Evolutionary conservation across 345 rosid genomes (phyloP).

Genomic region (Citrus trifoliata): DNA sequence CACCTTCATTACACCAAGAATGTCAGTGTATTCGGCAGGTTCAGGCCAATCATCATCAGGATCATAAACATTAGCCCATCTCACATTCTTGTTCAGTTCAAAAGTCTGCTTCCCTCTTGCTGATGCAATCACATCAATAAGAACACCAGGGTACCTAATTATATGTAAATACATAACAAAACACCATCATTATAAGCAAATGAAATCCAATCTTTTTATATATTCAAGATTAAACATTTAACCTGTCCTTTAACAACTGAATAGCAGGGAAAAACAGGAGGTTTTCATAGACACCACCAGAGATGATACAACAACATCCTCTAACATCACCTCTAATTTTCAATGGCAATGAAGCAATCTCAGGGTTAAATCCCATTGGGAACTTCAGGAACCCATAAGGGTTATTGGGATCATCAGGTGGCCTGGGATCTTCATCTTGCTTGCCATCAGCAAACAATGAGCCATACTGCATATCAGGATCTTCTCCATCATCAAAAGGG

Average conservation of each 20-base stretch:
- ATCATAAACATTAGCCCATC: conserved; percentile 91
- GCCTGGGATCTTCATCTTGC: conserved; percentile 88
- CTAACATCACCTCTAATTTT: conserved; percentile 93
- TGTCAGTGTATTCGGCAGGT: conserved; percentile 78
- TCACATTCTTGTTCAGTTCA: conserved; percentile 88
- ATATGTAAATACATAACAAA: background rate
- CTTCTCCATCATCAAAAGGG: conserved; percentile 75
- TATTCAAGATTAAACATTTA: background rate
- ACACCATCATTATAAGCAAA: background rate
- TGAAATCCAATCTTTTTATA: background rate
- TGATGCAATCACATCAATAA: conserved; percentile 66
- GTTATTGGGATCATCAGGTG: conserved; percentile 70
- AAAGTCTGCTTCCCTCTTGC: conserved; percentile 89
- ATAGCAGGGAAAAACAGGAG: conserved; percentile 79
- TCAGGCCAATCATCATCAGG: conserved; percentile 84
- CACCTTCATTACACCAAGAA: conserved; percentile 84
- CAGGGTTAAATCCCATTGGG: conserved; percentile 72
- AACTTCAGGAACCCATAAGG: conserved; percentile 93
- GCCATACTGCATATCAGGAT: conserved; percentile 71
- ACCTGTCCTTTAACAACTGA: conserved; percentile 89
- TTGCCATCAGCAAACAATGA: conserved; percentile 76
- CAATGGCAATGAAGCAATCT: conserved; percentile 68
- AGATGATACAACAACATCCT: conserved; percentile 77
- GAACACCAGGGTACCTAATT: conserved; percentile 85
- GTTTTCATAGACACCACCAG: conserved; percentile 95